These are phyloP conservation scores for Serendipita sp. DNA, from an alignment of 768 basidiomycete genomes.

Conservation along the genomic window DNA sequence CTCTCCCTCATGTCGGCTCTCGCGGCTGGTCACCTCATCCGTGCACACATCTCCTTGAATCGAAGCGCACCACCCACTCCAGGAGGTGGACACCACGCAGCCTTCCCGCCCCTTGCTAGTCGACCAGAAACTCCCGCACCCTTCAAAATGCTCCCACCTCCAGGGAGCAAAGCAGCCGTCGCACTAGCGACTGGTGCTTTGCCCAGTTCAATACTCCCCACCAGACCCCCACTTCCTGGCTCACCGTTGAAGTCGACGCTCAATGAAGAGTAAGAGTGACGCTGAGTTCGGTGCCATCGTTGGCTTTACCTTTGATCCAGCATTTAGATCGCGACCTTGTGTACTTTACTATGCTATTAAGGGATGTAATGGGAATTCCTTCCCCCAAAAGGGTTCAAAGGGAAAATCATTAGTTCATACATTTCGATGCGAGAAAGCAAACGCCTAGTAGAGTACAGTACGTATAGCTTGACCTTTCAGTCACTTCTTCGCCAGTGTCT, in stretches of 20 bases:
- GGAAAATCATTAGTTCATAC: too few species aligned
- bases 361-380: too few species aligned
- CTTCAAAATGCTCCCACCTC: conserved; percentile 11
- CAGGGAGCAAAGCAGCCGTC: neutral
- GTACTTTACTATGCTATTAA: too few species aligned
- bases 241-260: neutral
- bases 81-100: conserved; percentile 15
- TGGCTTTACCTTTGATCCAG: too few species aligned
- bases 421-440: too few species aligned
- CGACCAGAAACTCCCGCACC: conserved; percentile 21
- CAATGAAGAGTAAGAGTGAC: neutral
- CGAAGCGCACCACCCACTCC: conserved; percentile 72
- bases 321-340: too few species aligned
- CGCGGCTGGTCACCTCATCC: conserved; percentile 87
- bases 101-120: conserved; percentile 12
- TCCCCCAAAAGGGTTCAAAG: too few species aligned
- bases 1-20: conserved; percentile 81
- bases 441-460: too few species aligned
- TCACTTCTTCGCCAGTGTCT: too few species aligned
- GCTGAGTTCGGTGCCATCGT: too few species aligned
- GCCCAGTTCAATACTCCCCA: neutral
- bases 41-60: conserved; percentile 87
- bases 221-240: neutral
- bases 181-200: neutral
- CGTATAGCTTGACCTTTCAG: too few species aligned